Percentiles rank a stretch among this genome's conserved stretches.
Evolutionary conservation across 345 rosid species (phyloP).

Genomic region (Eucalyptus cloeziana): DNA sequence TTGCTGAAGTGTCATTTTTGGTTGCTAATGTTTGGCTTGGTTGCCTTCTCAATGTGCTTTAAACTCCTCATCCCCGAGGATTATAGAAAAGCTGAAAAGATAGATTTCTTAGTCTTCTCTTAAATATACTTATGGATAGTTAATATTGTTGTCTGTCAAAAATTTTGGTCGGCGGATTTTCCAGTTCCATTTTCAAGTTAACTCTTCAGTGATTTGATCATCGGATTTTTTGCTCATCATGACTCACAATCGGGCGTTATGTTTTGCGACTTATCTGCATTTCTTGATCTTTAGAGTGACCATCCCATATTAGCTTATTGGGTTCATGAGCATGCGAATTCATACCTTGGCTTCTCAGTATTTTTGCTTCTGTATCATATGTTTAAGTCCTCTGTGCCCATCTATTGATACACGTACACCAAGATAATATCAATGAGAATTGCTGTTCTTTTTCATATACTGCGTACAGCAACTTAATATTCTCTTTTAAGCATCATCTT

Average conservation of each 20-base stretch:
- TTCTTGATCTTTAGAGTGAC: background rate
- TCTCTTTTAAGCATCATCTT: too few relatives aligned
- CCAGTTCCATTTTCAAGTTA: background rate
- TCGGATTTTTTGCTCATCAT: background rate
- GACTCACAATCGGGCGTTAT: background rate
- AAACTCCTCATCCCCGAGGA: background rate
- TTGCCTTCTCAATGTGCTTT: background rate
- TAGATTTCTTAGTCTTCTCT: background rate
- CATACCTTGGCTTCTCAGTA: background rate
- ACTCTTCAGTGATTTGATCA: background rate
- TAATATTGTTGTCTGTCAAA: background rate
- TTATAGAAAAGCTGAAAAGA: background rate
- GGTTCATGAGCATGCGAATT: background rate
- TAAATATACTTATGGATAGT: background rate
- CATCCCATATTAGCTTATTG: background rate
- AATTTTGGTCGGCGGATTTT: background rate
- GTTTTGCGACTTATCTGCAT: background rate
- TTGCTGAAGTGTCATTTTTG: background rate
- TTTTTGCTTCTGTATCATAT: background rate
- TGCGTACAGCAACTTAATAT: too few relatives aligned
- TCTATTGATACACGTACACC: background rate
- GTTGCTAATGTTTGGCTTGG: background rate
- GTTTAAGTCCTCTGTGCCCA: background rate
- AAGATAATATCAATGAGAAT: too few relatives aligned
- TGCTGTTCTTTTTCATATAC: too few relatives aligned